Conservation (phyloP, 2,329 filamentous ascomycete genomes). For the Didymella keratinophila region DNA sequence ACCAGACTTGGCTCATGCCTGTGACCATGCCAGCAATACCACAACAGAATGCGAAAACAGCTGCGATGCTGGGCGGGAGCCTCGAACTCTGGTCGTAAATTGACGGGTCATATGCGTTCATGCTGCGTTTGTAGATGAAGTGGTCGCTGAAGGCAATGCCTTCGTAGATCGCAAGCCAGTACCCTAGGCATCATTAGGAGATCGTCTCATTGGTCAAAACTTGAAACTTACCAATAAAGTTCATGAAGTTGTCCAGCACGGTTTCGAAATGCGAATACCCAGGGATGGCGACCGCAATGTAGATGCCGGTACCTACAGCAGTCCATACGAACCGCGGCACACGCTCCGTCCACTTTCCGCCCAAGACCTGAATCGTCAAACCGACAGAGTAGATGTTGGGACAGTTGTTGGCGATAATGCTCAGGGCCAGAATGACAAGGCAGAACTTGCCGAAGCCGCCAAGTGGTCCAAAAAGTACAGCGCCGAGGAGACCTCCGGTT, state of each 20-base stretch:
- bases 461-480: constrained; percentile 68
- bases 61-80: constrained; percentile 71
- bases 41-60: constrained; percentile 67
- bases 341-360: constrained; percentile 61
- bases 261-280: constrained; percentile 71
- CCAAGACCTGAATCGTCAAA: constrained; percentile 72
- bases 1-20: constrained; percentile 75
- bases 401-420: constrained; percentile 74
- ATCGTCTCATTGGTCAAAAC: neutral
- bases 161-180: constrained; percentile 79
- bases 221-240: constrained; percentile 40
- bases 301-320: constrained; percentile 66
- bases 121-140: constrained; percentile 70
- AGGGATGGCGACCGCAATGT: constrained; percentile 74
- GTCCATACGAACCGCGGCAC: constrained; percentile 75
- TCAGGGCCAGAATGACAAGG: constrained; percentile 69
- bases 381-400: constrained; percentile 73
- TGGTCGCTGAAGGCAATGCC: constrained; percentile 72
- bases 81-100: constrained; percentile 65
- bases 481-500: constrained; percentile 72
- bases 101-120: constrained; percentile 66
- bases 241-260: constrained; percentile 75
- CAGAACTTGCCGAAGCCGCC: constrained; percentile 78
- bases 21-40: constrained; percentile 71
- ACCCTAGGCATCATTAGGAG: constrained; percentile 55